Base-by-base conservation (phyloP, 345 rosid genomes). In the Gossypium turneri region DNA sequence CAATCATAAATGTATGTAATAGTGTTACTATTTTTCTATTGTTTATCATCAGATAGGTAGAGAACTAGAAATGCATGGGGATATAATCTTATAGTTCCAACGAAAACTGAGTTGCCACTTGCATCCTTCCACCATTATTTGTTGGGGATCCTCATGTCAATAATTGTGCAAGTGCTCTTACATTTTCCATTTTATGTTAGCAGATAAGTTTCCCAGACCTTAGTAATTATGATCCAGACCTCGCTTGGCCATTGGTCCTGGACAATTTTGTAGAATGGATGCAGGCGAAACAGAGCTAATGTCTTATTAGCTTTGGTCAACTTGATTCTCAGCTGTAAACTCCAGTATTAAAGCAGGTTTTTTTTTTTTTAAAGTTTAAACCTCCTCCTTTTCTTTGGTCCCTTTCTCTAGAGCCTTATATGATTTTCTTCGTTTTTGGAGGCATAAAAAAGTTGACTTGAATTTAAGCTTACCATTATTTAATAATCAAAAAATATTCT, bases 241-340 rank as follows among this genome's bases (percentile, higher is more conserved):
- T 93, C 22, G 98, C 99, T 16, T 95, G 99, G 99, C 99, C 99
- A 6, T 82, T 95, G 89, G 72, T 95, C 79, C 89, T 95, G 82
- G 99, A 95, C 87, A 95, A 93, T 84, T 95, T 95, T 84, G 99
- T 95, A 70, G 99, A 93, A 75, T 95, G 99, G 99, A 89, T 95
- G 86, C 86, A 85, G 67, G 94, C 79, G 29, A 93, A 91, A 79
- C 89, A 85, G 81, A 78, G 86, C 57, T 95, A 75, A 84, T 77
- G 63, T 67, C 73, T 12, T 70, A 15, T 59, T 56, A 43, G 70
- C 78, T 64, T 66, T 55, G 67, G 77, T 80, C 64, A 43, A 78
- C 79, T 70, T 78, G 73, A 68, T 81, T 78, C 76, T 76, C 85
- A 77, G 83, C 91, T 86, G 85, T 82, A 87, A 82, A 70, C 87